Evolutionary conservation across 495 filamentous ascomycete species (phyloP).

Genomic region (Penicillium tannophilum): DNA sequence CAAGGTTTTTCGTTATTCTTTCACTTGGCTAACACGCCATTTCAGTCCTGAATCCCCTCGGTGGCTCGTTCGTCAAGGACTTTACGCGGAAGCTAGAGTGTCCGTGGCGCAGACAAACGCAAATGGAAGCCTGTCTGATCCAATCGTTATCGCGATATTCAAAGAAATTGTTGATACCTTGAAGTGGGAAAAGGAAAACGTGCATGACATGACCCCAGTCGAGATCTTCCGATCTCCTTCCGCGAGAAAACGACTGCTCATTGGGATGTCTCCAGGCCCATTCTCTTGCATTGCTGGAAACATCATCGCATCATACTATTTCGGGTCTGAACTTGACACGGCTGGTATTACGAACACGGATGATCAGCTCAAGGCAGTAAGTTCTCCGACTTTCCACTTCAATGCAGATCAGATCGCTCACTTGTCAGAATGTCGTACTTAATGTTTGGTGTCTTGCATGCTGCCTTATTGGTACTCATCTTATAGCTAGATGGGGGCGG

Average conservation of each 20-base stretch:
- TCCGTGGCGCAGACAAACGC: slow-evolving; percentile 52
- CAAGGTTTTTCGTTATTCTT: no score
- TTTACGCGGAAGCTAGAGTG: slow-evolving; percentile 30
- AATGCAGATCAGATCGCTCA: neutral
- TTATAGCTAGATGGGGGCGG: slow-evolving; percentile 42
- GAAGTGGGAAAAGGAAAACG: slow-evolving; percentile 49
- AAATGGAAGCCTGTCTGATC: slow-evolving; percentile 41
- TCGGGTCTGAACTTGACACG: slow-evolving; percentile 44
- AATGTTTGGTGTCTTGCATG: slow-evolving; percentile 46
- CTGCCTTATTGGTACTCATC: slow-evolving; percentile 38
- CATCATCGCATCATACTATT: slow-evolving; percentile 54
- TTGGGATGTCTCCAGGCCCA: slow-evolving; percentile 42
- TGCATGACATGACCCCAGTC: slow-evolving; percentile 39
- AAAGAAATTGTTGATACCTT: slow-evolving; percentile 36
- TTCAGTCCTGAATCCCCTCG: slow-evolving; percentile 53
- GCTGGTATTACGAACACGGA: slow-evolving; percentile 46
- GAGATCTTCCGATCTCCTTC: slow-evolving; percentile 43
- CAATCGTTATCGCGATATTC: slow-evolving; percentile 39
- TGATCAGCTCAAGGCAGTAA: slow-evolving; percentile 48
- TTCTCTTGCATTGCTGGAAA: slow-evolving; percentile 55
- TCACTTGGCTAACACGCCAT: neutral
- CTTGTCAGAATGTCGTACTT: slow-evolving; percentile 40
- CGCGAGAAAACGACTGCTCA: slow-evolving; percentile 46
- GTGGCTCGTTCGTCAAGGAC: slow-evolving; percentile 47
- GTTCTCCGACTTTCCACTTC: slow-evolving; percentile 10